Base-by-base conservation (phyloP, 1,284 basidiomycete genomes). In the Cutaneotrichosporon sp. region DNA sequence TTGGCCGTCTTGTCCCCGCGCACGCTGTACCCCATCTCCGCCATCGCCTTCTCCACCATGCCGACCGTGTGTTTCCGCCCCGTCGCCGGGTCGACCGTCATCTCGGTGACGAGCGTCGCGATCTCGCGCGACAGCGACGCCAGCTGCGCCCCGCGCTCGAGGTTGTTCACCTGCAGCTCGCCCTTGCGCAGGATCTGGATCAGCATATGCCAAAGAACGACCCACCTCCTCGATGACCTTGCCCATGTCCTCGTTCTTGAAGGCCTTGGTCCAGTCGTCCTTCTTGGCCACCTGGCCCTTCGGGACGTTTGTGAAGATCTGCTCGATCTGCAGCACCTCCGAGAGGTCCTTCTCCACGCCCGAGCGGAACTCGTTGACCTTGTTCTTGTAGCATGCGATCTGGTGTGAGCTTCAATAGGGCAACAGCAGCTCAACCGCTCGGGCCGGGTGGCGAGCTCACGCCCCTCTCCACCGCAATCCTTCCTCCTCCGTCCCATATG, bases 361-460 rank as follows among this genome's bases (percentile, higher is more conserved):
- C 58, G 87, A 92, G 60, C 95, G 83, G 87, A 90, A 99, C 80
- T 97, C 95, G 69, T 94, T 90, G 22, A 98, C 95, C 82, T 98
- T 98, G 82, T 99, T 99, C 84, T 98, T 97, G 83, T 98, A 98
- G 80, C 95, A 98, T 52, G 95, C 95, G 70, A 99, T 91, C 91
- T 94, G 63, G 25, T 2, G 38, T 60, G 10, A 60, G 58, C 47
- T 25, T 6, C 16, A 9, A 29, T 29, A n/a, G n/a, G n/a, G n/a
- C n/a, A n/a, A n/a, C n/a, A n/a, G n/a, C n/a, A n/a, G n/a, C n/a
- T n/a, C n/a, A n/a, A n/a, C n/a, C n/a, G n/a, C n/a, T n/a, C n/a
- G n/a, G n/a, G n/a, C n/a, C n/a, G n/a, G n/a, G n/a, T n/a, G n/a
- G n/a, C n/a, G n/a, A n/a, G n/a, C n/a, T n/a, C n/a, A n/a, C n/a